Conservation (phyloP, 108 stramenopile genomes). For the Schizochytrium sp. region DNA sequence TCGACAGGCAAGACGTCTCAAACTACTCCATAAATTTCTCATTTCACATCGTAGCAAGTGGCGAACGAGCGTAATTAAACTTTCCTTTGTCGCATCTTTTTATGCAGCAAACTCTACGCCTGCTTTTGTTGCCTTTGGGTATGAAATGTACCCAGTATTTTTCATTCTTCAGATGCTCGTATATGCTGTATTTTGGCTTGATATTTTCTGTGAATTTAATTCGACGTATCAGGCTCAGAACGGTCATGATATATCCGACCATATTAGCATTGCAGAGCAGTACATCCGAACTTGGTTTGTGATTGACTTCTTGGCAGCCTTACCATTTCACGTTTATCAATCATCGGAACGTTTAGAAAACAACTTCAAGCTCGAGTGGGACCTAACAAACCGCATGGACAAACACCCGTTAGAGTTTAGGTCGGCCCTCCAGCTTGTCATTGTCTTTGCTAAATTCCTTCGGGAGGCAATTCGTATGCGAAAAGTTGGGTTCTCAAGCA, state of each 20-base stretch:
- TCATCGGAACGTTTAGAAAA: not conserved
- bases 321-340: conserved; percentile 5
- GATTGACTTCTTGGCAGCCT: not conserved
- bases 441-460: conserved; percentile 23
- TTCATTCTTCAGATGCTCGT: not conserved
- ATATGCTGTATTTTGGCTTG: not conserved
- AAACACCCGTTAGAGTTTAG: not conserved
- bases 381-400: not conserved
- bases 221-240: conserved; percentile 18
- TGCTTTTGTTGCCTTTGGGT: conserved; percentile 37
- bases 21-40: not conserved
- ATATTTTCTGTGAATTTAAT: not conserved
- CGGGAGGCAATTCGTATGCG: conserved; percentile 21
- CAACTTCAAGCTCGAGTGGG: conserved; percentile 35
- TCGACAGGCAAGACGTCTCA: not conserved
- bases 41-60: conserved; percentile 13
- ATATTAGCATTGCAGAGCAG: not conserved
- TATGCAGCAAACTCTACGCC: conserved; percentile 15
- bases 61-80: not conserved
- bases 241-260: not conserved
- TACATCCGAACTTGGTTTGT: conserved; percentile 37
- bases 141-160: not conserved
- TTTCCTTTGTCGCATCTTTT: not conserved
- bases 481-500: not conserved
- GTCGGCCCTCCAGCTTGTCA: not conserved